Base-by-base conservation (phyloP, 2,329 filamentous ascomycete genomes). In the Penicillium psychrosexuale region DNA sequence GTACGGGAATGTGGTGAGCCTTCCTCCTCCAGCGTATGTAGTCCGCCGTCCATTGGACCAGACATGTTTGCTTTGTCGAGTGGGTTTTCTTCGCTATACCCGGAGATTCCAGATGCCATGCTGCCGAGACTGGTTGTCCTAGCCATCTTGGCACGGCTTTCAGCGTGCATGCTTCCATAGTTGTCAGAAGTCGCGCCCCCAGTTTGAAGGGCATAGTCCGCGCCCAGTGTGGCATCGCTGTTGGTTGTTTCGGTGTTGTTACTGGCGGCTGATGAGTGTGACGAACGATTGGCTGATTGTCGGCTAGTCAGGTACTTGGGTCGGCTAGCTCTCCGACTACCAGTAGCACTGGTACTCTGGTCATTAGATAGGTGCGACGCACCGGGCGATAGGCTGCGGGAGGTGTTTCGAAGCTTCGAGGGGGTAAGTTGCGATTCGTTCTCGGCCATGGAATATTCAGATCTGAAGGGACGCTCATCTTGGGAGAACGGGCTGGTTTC, bases 81-180 rank as follows among this genome's bases (percentile, higher is more conserved):
- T 64, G 67, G 56, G 43, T 74, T 81, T 67, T 74, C 74, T 65
- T 78, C 78, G 65, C 82, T 78, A 63, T 82, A 75, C 61, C 76
- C 79, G 22, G 82, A 84, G 30, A 85, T 76, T 0, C 88, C 90
- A 5, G 91, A 96, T 2, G 86, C 88, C 76, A 96, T 91, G 70
- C 93, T 97, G 22, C 91, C 91, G 56, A 97, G 82, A 74, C 92
- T 97, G 58, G 92, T 87, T 11, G 91, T 84, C 24, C 93, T 82
- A 19, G 87, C 86, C 51, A 96, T 78, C 2, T 71, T 77, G 64
- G 66, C 76, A 64, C 67, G 77, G 11, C 64, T 63, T 28, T 58
- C 60, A 19, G 58, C 40, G 17, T 68, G 65, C 22, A 62, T 47
- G 46, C 52, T 56, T 36, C 60, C 62, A 36, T 58, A 56, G 34